Percentiles rank a stretch among this genome's conserved stretches.
Conservation (phyloP, 768 basidiomycete species). For the Scleroderma citrinum region DNA sequence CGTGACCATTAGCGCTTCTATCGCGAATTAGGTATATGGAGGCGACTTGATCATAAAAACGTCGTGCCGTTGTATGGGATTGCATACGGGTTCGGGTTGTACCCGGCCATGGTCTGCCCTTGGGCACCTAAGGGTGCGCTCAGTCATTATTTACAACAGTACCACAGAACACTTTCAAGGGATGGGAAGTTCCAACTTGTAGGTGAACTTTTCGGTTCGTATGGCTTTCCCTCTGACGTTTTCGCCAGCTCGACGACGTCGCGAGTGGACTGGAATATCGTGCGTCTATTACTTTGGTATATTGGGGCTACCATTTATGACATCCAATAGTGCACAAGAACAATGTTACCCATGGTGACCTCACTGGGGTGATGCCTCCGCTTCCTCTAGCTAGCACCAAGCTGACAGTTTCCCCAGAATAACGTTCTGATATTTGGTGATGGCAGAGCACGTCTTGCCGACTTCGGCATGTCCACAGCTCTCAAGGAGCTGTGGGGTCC, state of each 20-base stretch:
- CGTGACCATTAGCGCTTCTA: constrained; percentile 12
- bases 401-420: constrained; percentile 3
- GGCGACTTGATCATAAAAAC: constrained; percentile 17
- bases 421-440: constrained; percentile 13
- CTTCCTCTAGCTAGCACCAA: neutral
- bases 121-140: constrained; percentile 27
- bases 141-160: constrained; percentile 10
- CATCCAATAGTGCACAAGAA: constrained; percentile 10
- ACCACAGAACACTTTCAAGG: neutral
- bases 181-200: constrained; percentile 12
- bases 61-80: constrained; percentile 25
- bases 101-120: constrained; percentile 20
- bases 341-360: constrained; percentile 13
- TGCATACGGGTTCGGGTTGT: constrained; percentile 20
- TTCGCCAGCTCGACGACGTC: constrained; percentile 9
- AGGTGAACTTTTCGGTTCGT: constrained; percentile 4
- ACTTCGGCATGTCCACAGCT: constrained; percentile 41
- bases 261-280: constrained; percentile 12
- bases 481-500: constrained; percentile 24
- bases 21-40: constrained; percentile 28
- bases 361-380: constrained; percentile 5
- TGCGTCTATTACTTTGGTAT: neutral
- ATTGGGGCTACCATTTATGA: neutral
- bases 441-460: constrained; percentile 33
- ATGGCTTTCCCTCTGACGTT: constrained; percentile 15